These are phyloP conservation scores for Vaccinium macrocarpon DNA, from an alignment of 148 eudicot species.

Conservation along the genomic window DNA sequence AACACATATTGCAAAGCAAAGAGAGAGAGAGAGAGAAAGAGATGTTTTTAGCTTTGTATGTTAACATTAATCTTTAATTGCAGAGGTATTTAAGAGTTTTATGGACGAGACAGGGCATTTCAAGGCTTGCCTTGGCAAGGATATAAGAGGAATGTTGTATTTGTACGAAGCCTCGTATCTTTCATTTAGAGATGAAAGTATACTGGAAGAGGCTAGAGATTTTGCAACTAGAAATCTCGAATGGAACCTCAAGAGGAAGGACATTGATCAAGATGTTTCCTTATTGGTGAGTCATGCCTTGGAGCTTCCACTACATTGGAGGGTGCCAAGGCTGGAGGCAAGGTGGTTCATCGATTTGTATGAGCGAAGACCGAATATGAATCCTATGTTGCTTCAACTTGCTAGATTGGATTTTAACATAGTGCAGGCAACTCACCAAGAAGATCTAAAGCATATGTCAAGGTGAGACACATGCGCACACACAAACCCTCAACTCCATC, in stretches of 20 bases:
- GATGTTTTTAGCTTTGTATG: not conserved
- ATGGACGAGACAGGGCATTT: constrained; percentile 19
- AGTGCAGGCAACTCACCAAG: constrained; percentile 9
- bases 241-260: not conserved
- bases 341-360: constrained; percentile 16
- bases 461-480: not conserved
- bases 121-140: constrained; percentile 10
- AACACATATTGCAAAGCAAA: no score
- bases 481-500: no score
- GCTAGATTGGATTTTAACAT: constrained; percentile 18
- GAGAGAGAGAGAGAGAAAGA: not conserved
- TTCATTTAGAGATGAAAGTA: constrained; percentile 11
- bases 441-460: not conserved
- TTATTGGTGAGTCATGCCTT: constrained; percentile 15
- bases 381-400: not conserved
- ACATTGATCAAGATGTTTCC: not conserved
- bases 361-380: not conserved
- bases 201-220: constrained; percentile 20
- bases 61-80: not conserved
- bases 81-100: constrained; percentile 19
- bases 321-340: constrained; percentile 15
- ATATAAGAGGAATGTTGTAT: constrained; percentile 13
- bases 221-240: constrained; percentile 14
- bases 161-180: constrained; percentile 28
- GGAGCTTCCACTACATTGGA: constrained; percentile 19